phyloP scores from a whole-genome alignment of 1,284 basidiomycete species.

The Hymenochaete sp. region DNA sequence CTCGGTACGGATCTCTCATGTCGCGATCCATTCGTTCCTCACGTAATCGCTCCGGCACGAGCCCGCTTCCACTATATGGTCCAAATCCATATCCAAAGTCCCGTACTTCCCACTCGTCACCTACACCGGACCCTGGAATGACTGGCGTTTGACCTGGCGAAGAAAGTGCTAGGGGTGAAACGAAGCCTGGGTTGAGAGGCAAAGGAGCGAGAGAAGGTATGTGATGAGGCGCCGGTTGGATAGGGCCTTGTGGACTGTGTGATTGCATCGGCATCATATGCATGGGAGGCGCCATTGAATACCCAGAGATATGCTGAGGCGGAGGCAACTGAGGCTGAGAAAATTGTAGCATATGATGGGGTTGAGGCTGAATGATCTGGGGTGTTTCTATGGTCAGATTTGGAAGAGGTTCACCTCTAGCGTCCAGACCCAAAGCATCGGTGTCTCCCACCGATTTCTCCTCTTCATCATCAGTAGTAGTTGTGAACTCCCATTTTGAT shows the following conservation, averaged over 20 bases:
- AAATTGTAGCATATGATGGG: conserved; percentile 14
- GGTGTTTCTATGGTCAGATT: not conserved
- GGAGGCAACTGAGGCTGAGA: conserved; percentile 6
- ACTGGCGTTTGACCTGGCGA: conserved; percentile 17
- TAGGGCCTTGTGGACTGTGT: conserved; percentile 12
- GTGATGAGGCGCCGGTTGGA: conserved; percentile 12
- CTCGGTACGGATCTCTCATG: conserved; percentile 16
- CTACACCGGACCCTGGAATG: conserved; percentile 13
- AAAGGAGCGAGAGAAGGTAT: conserved; percentile 14
- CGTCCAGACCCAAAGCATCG: not conserved
- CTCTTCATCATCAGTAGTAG: conserved; percentile 27
- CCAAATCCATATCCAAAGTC: conserved; percentile 59
- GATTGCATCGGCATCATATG: conserved; percentile 3
- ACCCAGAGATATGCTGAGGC: conserved; percentile 8
- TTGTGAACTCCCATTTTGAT: conserved; percentile 52
- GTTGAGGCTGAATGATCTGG: conserved; percentile 15
- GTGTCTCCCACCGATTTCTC: not conserved
- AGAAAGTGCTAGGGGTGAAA: conserved; percentile 18
- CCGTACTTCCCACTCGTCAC: conserved; percentile 46
- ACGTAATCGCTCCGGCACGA: conserved; percentile 25
- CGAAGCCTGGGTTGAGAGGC: conserved; percentile 14
- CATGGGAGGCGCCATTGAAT: conserved; percentile 7
- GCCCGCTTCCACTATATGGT: conserved; percentile 28
- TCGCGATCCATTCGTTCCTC: conserved; percentile 26
- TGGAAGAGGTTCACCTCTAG: not conserved